A percentile compares a stretch with the other conserved stretches of the same genome.
Conservation (phyloP, 208 protist genomes). For the Leishmania major region DNA sequence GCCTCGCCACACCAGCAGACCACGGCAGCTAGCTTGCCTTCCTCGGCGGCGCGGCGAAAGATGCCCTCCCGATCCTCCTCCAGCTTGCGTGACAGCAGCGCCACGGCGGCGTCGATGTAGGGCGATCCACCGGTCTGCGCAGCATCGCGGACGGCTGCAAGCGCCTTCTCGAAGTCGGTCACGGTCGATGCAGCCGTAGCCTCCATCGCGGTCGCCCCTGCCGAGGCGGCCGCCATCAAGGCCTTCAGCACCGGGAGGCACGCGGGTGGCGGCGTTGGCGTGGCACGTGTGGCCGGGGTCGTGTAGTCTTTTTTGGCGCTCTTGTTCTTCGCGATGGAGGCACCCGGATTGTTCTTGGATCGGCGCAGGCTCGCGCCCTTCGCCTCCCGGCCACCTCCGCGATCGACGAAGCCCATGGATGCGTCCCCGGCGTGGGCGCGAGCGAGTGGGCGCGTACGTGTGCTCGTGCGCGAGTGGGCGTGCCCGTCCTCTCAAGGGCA, state of each 20-base stretch:
- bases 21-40: slow-evolving; percentile 45
- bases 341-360: slow-evolving; percentile 85
- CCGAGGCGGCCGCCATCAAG: slow-evolving; percentile 11
- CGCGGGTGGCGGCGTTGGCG: slow-evolving; percentile 30
- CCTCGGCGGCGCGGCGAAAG: slow-evolving; percentile 51
- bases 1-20: slow-evolving; percentile 77
- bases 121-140: not conserved
- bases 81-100: slow-evolving; percentile 72
- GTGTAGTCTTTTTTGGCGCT: slow-evolving; percentile 29
- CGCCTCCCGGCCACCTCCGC: slow-evolving; percentile 77
- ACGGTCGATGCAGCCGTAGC: not conserved
- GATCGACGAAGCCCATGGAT: slow-evolving; percentile 85
- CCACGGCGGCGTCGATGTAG: slow-evolving; percentile 58
- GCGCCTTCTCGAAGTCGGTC: not conserved
- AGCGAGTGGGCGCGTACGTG: not conserved
- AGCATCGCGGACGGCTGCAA: not conserved
- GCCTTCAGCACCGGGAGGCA: slow-evolving; percentile 4
- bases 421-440: slow-evolving; percentile 13
- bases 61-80: slow-evolving; percentile 52
- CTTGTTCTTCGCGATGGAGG: slow-evolving; percentile 50
- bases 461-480: not conserved
- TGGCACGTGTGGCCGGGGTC: slow-evolving; percentile 26
- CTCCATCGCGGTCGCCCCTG: not conserved
- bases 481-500: not conserved
- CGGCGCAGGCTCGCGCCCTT: slow-evolving; percentile 76